Evolutionary conservation across 169 alveolate species (phyloP), one percentile per base, ranked within the genome.

Genomic region (Plasmodium fragile): DNA sequence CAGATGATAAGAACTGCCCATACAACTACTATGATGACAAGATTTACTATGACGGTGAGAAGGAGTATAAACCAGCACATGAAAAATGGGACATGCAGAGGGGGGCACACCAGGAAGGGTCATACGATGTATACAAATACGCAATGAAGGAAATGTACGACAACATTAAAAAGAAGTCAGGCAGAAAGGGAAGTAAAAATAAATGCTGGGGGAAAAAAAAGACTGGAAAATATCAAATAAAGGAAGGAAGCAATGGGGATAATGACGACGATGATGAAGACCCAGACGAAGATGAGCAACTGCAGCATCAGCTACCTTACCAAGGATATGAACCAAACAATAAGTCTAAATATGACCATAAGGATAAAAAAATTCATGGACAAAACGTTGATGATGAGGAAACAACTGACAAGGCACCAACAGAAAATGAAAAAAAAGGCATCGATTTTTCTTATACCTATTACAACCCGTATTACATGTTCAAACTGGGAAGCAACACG

Each of bases 381-480:
- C 34, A 81, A 11, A 18, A 2, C 39, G 69, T 28, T 34, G 78
- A 81, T 22, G 36, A 81, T 22, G 18, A 10, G 36, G 71, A 49
- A 52, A 43, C 30, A 25, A 30, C 89, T 49, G 41, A 81, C 36
- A 77, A 30, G 25, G 65, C 53, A 53, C 36, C 32, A 18, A 4
- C 18, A 18, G 78, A 34, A 71, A 36, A 55, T n/a, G 53, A 11
- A 59, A 22, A 41, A 22, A 49, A 71, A 1, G 32, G 53, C 34
- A 41, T 71, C 32, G 49, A 39, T n/a, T 83, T 83, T 71, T 18
- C 71, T 13, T 69, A 83, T 41, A 83, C 92, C 10, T 83, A 70
- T 71, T 52, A 72, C 30, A 85, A 85, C 34, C 93, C 93, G 59
- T 85, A 73, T 85, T 73, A 49, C 22, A 85, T 49, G 81, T 85